phyloP scores from a whole-genome alignment of 768 basidiomycete species.

The Boletus speciosus region DNA sequence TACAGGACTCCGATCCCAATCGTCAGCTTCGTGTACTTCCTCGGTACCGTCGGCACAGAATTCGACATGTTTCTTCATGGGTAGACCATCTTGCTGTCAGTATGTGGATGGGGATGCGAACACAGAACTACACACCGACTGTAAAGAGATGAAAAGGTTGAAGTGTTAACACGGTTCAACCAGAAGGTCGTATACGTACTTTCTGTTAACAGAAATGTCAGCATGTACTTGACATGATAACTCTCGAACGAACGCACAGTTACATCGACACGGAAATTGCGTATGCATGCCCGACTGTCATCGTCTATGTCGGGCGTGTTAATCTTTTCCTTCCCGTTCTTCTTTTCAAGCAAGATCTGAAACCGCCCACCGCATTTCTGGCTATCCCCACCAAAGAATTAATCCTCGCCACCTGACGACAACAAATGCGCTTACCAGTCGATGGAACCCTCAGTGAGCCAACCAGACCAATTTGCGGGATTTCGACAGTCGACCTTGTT shows the following conservation, averaged over 20 bases:
- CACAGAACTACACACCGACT: conserved; percentile 11
- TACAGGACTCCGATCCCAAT: conserved; percentile 75
- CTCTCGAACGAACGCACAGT: conserved; percentile 9
- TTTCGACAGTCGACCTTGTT: conserved; percentile 15
- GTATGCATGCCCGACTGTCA: conserved; percentile 21
- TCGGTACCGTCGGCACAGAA: conserved; percentile 55
- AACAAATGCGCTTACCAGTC: conserved; percentile 18
- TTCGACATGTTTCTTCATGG: conserved; percentile 51
- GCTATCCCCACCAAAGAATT: not conserved
- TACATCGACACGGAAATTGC: conserved; percentile 24
- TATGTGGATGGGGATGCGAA: not conserved
- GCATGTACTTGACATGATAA: not conserved
- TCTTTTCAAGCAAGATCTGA: conserved; percentile 23
- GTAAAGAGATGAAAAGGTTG: not conserved
- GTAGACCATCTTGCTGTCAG: not conserved
- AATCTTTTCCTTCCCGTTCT: not conserved
- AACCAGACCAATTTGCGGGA: conserved; percentile 15
- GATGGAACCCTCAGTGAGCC: conserved; percentile 20
- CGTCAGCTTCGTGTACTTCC: conserved; percentile 64
- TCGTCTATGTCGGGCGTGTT: conserved; percentile 9
- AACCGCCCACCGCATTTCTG: conserved; percentile 21
- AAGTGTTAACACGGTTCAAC: not conserved
- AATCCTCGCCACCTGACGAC: not conserved
- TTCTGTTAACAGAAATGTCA: conserved; percentile 11
- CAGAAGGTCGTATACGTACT: conserved; percentile 7